Conservation (phyloP, 208 protist genomes). For the Leishmania tarentolae region DNA sequence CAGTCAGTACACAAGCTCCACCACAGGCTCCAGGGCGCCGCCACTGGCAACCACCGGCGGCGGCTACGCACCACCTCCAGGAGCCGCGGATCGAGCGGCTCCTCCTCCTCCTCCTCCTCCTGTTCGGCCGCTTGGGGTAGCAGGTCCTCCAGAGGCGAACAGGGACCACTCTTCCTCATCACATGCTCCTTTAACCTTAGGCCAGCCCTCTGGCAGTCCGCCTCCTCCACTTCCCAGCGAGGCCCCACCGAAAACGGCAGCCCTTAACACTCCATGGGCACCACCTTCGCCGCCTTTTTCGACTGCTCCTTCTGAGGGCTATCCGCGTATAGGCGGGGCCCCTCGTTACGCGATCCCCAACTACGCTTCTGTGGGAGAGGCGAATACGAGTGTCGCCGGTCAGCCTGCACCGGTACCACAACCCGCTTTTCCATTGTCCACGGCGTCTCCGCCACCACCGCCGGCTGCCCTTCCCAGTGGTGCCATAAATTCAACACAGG, state of each 20-base stretch:
- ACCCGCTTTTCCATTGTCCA: neutral
- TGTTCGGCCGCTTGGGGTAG: neutral
- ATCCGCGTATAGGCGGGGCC: neutral
- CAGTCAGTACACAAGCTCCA: constrained; percentile 21
- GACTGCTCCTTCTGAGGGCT: too few relatives aligned
- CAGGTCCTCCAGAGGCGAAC: neutral
- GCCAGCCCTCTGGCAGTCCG: neutral
- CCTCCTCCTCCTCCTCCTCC: neutral
- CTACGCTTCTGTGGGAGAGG: neutral
- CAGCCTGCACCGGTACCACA: neutral
- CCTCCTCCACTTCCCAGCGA: neutral
- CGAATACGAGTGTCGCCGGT: neutral
- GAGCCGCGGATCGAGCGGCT: neutral
- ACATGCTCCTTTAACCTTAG: neutral
- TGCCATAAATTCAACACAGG: neutral
- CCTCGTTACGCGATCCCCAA: constrained; percentile 22
- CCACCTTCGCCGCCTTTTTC: constrained; percentile 10
- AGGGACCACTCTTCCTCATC: constrained; percentile 4
- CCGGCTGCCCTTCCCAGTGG: neutral
- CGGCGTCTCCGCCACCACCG: neutral
- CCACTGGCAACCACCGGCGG: constrained; percentile 2
- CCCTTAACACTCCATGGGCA: neutral
- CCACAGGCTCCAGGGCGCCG: neutral
- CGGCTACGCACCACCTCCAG: neutral
- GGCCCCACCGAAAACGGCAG: constrained; percentile 4